phyloP scores from a whole-genome alignment of 108 stramenopile genomes.

The Cyclotella atomus region DNA sequence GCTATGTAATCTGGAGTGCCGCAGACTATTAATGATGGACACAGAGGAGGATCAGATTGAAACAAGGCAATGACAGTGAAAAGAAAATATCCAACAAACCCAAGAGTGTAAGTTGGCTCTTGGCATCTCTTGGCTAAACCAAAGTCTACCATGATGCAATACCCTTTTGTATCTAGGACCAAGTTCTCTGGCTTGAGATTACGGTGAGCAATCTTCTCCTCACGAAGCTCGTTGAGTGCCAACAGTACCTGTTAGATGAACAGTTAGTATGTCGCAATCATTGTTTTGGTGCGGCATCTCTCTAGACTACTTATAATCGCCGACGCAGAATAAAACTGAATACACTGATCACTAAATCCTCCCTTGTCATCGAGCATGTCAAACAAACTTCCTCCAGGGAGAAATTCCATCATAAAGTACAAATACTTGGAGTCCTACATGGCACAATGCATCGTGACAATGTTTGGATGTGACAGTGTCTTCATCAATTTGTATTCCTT shows the following conservation, averaged over 20 bases:
- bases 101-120: neutral
- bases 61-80: too few species aligned
- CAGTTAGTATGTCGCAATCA: too few species aligned
- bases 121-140: slow-evolving; percentile 66
- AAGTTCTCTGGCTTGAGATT: slow-evolving; percentile 83
- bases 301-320: too few species aligned
- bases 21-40: slow-evolving; percentile 63
- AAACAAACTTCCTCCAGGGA: slow-evolving; percentile 73
- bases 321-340: slow-evolving; percentile 58
- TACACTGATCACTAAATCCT: slow-evolving; percentile 54
- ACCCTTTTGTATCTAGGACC: slow-evolving; percentile 62
- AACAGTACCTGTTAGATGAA: too few species aligned
- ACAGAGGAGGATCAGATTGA: neutral
- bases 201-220: slow-evolving; percentile 67
- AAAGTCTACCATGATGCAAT: slow-evolving; percentile 77
- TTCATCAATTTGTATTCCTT: too few species aligned
- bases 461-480: slow-evolving; percentile 74
- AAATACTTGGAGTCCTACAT: slow-evolving; percentile 57
- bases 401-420: slow-evolving; percentile 68
- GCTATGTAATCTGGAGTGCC: slow-evolving; percentile 80
- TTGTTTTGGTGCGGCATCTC: too few species aligned
- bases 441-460: slow-evolving; percentile 51
- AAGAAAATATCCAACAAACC: neutral
- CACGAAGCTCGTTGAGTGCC: slow-evolving; percentile 66
- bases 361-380: slow-evolving; percentile 47